phyloP scores from a whole-genome alignment of 139 green algal genomes.

The Gonium pectorale region DNA sequence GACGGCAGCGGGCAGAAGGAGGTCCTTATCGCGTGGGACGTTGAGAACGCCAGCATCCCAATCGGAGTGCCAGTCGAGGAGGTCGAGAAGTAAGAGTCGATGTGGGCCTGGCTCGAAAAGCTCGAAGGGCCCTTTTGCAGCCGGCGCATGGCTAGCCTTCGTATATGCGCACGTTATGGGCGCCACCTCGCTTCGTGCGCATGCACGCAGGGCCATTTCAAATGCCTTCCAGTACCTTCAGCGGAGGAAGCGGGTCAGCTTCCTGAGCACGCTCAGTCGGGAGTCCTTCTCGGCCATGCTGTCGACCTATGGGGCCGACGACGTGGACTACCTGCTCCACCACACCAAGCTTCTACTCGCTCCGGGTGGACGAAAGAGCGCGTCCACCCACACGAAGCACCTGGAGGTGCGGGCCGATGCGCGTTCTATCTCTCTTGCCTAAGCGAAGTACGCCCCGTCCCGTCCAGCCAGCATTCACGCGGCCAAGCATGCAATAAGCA shows the following conservation, averaged over 20 bases:
- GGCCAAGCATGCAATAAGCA: too few species aligned
- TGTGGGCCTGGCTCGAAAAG: neutral
- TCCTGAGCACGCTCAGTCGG: neutral
- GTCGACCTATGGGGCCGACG: neutral
- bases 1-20: constrained; percentile 3
- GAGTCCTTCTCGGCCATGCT: neutral
- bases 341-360: neutral
- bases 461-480: neutral
- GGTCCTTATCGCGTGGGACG: constrained; percentile 9
- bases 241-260: neutral
- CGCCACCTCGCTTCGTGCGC: too few species aligned
- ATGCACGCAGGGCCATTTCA: constrained; percentile 3
- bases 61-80: neutral
- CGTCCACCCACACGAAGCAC: neutral
- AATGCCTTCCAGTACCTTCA: constrained; percentile 12
- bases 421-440: too few species aligned
- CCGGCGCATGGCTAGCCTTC: neutral
- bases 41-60: constrained; percentile 11
- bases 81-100: constrained; percentile 10
- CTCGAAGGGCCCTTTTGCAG: neutral
- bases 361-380: neutral
- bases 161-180: too few species aligned
- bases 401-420: neutral
- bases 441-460: neutral
- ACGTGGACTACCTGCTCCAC: neutral